Evolutionary conservation across 129 eudicot species (phyloP).

Genomic region (Oenanthe sinensis): DNA sequence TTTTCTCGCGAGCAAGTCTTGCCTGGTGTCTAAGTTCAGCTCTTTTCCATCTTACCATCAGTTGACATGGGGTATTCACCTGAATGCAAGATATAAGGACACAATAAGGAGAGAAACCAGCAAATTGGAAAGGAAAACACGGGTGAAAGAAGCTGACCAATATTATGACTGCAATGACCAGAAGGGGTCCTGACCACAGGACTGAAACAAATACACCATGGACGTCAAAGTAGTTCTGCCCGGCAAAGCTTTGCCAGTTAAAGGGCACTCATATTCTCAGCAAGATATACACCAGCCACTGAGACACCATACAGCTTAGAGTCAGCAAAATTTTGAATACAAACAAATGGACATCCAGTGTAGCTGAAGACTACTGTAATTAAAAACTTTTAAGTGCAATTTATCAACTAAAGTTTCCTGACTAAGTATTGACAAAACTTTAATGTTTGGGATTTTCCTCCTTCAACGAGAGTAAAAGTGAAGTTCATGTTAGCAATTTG

Average conservation of each 20-base stretch:
- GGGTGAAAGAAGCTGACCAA: slow-evolving; percentile 42
- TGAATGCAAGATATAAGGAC: slow-evolving; percentile 20
- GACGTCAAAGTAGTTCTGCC: slow-evolving; percentile 79
- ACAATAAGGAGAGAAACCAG: neutral
- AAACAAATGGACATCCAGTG: neutral
- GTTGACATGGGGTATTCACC: slow-evolving; percentile 78
- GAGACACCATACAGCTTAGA: slow-evolving; percentile 19
- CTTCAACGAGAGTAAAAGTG: neutral
- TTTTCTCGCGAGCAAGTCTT: slow-evolving; percentile 52
- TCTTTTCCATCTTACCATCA: slow-evolving; percentile 82
- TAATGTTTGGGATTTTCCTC: neutral
- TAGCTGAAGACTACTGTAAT: neutral
- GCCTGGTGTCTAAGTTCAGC: slow-evolving; percentile 96
- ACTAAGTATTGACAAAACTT: neutral
- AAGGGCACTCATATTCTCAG: slow-evolving; percentile 65
- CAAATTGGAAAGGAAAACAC: neutral
- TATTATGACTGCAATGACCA: slow-evolving; percentile 60
- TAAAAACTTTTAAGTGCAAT: neutral
- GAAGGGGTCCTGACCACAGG: slow-evolving; percentile 98
- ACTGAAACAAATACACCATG: slow-evolving; percentile 81
- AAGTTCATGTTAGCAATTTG: no score
- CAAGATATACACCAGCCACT: slow-evolving; percentile 93
- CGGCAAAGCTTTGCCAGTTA: slow-evolving; percentile 91
- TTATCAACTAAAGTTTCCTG: neutral
- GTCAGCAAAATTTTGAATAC: neutral